These are phyloP conservation scores for Pichia sp. DNA, from an alignment of 1,139 yeast genomes.

Conservation along the genomic window DNA sequence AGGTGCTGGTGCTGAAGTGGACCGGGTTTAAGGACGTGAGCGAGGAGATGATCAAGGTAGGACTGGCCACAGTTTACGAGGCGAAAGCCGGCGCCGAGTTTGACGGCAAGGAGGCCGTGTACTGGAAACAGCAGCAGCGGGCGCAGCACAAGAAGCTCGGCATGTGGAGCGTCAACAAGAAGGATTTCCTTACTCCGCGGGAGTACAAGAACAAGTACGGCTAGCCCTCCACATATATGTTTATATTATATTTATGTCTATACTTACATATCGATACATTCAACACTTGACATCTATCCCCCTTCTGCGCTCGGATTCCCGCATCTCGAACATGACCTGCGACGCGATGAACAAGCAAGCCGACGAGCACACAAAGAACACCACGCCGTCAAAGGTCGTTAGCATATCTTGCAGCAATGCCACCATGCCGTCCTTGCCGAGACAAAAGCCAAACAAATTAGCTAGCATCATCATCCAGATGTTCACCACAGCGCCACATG, in stretches of 20 bases:
- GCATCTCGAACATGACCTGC: constrained; percentile 91
- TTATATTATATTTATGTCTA: not conserved
- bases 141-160: constrained; percentile 62
- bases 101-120: constrained; percentile 65
- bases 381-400: constrained; percentile 61
- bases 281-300: constrained; percentile 79
- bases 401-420: constrained; percentile 67
- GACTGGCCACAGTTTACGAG: constrained; percentile 86
- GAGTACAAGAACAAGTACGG: constrained; percentile 54
- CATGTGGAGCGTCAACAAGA: constrained; percentile 55
- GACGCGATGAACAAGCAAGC: constrained; percentile 71
- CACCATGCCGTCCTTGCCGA: constrained; percentile 81
- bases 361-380: constrained; percentile 62
- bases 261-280: not conserved
- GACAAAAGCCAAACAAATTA: constrained; percentile 87
- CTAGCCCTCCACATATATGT: not conserved
- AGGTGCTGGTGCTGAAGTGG: constrained; percentile 71
- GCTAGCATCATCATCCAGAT: constrained; percentile 99
- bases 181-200: constrained; percentile 68
- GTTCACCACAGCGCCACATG: constrained; percentile 82
- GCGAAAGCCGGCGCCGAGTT: constrained; percentile 79
- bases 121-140: constrained; percentile 51
- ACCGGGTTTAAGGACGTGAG: constrained; percentile 76
- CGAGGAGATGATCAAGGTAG: constrained; percentile 77
- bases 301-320: constrained; percentile 78